Evolutionary conservation across 1,284 basidiomycete genomes (phyloP).

Genomic region (Boletus mariae): DNA sequence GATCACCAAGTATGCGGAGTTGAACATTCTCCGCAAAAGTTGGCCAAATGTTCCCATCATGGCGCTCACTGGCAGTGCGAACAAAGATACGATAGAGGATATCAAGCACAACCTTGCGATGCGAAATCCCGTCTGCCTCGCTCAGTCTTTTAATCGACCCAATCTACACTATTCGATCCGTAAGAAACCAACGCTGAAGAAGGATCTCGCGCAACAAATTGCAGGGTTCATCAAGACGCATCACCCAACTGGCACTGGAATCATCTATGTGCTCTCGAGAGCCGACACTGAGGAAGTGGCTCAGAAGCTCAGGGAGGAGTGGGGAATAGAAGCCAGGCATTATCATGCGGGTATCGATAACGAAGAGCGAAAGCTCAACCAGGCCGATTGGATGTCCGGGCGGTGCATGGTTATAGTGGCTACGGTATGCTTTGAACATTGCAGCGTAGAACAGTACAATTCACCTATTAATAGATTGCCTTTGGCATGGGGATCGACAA

Average conservation of each 20-base stretch:
- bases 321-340: slow-evolving; percentile 67
- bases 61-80: slow-evolving; percentile 95
- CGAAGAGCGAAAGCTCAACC: slow-evolving; percentile 62
- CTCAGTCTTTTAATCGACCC: slow-evolving; percentile 88
- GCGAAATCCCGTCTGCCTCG: slow-evolving; percentile 54
- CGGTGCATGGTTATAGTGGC: slow-evolving; percentile 85
- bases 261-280: slow-evolving; percentile 82
- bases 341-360: slow-evolving; percentile 83
- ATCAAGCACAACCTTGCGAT: slow-evolving; percentile 75
- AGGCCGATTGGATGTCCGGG: slow-evolving; percentile 75
- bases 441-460: slow-evolving; percentile 8
- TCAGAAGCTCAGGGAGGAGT: slow-evolving; percentile 51
- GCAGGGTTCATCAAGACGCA: slow-evolving; percentile 64
- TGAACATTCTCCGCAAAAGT: slow-evolving; percentile 66
- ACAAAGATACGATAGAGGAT: slow-evolving; percentile 72
- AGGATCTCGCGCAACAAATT: slow-evolving; percentile 63
- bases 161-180: slow-evolving; percentile 86
- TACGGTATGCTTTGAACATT: slow-evolving; percentile 50
- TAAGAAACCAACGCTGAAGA: slow-evolving; percentile 45
- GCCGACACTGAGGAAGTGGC: slow-evolving; percentile 81
- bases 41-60: slow-evolving; percentile 88
- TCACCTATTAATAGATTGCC: slow-evolving; percentile 52
- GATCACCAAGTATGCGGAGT: slow-evolving; percentile 54
- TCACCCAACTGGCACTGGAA: slow-evolving; percentile 67
- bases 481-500: slow-evolving; percentile 99